Evolutionary conservation across 441 rosid species (phyloP).

Genomic region (Isatis lusitanica): DNA sequence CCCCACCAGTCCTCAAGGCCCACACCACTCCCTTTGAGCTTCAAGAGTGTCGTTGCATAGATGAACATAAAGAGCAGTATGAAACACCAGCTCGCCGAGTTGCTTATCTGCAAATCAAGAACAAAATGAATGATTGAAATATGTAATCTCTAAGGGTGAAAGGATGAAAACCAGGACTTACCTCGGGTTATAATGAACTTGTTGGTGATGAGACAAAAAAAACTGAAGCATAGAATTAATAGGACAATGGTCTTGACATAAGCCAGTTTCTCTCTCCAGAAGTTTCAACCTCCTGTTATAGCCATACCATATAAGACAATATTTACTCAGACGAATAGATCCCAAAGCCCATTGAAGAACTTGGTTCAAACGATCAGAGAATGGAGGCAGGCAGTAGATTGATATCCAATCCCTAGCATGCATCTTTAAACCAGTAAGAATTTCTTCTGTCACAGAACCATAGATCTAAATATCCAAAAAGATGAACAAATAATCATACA

Average conservation of each 20-base stretch:
- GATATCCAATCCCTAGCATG: slow-evolving; percentile 19
- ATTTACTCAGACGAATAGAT: slow-evolving; percentile 13
- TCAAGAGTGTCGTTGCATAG: not conserved
- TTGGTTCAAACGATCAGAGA: slow-evolving; percentile 26
- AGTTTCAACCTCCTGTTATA: slow-evolving; percentile 14
- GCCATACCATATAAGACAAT: slow-evolving; percentile 23
- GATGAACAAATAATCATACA: not conserved
- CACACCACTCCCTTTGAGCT: slow-evolving; percentile 2
- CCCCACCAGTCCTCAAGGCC: slow-evolving; percentile 4
- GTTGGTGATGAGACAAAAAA: slow-evolving; percentile 21
- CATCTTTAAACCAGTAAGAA: slow-evolving; percentile 19
- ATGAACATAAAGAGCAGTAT: not conserved
- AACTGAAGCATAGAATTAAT: slow-evolving; percentile 17
- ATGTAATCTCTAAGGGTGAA: not conserved
- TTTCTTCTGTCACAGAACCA: slow-evolving; percentile 23
- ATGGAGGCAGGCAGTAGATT: slow-evolving; percentile 9
- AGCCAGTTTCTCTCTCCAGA: slow-evolving; percentile 21
- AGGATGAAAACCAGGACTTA: not conserved
- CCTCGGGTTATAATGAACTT: slow-evolving; percentile 20
- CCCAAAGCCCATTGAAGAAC: slow-evolving; percentile 23
- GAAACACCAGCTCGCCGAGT: not conserved
- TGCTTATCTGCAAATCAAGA: not conserved
- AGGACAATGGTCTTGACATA: slow-evolving; percentile 21
- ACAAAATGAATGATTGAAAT: not conserved
- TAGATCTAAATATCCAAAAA: not conserved